These are phyloP conservation scores for Mucor racemosus DNA, from an alignment of 371 early-diverging fungal genomes.

Conservation along the genomic window DNA sequence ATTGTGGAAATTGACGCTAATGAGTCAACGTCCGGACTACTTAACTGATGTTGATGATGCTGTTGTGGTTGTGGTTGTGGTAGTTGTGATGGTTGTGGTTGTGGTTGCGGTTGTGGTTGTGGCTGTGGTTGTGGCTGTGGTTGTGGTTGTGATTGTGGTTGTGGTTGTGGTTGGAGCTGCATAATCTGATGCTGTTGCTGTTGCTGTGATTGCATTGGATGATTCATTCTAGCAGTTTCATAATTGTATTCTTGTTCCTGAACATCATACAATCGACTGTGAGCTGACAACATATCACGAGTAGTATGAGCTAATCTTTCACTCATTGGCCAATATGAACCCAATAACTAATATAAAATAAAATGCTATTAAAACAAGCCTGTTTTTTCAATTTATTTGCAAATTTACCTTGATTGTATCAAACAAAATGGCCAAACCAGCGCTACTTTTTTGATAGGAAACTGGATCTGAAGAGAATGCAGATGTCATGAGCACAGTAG, in stretches of 20 bases:
- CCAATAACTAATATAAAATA: slow-evolving; percentile 7
- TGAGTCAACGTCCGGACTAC: slow-evolving; percentile 10
- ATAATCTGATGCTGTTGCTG: background rate
- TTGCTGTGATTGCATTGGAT: background rate
- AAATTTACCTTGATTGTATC: slow-evolving; percentile 27
- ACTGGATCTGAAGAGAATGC: slow-evolving; percentile 42
- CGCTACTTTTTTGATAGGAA: slow-evolving; percentile 38
- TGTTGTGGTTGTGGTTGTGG: too few species aligned
- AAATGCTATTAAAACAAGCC: background rate
- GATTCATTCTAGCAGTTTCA: background rate
- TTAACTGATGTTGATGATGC: background rate
- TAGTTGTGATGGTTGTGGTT: background rate
- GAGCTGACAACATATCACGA: slow-evolving; percentile 42
- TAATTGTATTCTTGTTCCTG: slow-evolving; percentile 19
- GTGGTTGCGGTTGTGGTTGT: background rate
- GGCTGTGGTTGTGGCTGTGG: background rate
- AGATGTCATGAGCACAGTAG: slow-evolving; percentile 53
- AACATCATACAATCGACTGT: slow-evolving; percentile 44
- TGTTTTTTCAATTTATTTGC: background rate
- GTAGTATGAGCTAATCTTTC: slow-evolving; percentile 45
- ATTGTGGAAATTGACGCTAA: background rate
- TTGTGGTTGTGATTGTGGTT: background rate
- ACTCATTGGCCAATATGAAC: slow-evolving; percentile 53
- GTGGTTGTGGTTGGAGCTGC: background rate
- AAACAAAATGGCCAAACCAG: slow-evolving; percentile 34